Base-by-base conservation (phyloP, 2,329 filamentous ascomycete genomes). In the Arthrinium puccinioides region DNA sequence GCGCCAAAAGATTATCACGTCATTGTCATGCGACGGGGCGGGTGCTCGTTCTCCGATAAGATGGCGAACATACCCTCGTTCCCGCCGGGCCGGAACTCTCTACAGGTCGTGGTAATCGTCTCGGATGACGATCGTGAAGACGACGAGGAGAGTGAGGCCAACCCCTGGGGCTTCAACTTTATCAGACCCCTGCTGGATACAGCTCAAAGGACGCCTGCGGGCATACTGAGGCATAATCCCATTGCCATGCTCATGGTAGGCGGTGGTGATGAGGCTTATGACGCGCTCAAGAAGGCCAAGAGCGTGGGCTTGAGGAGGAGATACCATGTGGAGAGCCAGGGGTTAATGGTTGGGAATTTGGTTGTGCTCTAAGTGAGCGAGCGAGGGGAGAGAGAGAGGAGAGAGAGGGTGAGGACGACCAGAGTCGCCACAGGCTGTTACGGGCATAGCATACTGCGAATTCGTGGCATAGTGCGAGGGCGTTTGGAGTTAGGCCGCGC, bases 211-310 rank as follows among this genome's bases (percentile, higher is more conserved):
- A 88, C 84, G 3, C 77, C 81, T 0, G 73, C 69, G 4, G 87
- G 88, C 0, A 66, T 88, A 36, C 69, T 72, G 37, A 67, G 88
- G 9, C 74, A 79, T 28, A 72, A 88, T 50, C 82, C 81, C 3
- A 82, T 97, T 25, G 77, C 85, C 10, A 79, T 96, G 75, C 72
- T 94, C 26, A 85, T 97, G 75, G 75, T 94, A 15, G 78, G 78
- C 0, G 87, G 85, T 0, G 82, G 81, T 0, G 69, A 79, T 9
- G 69, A 72, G 39, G 76, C 76, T 9, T 83, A 87, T 49, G 69
- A 72, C 20, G 61, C 80, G 39, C 66, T 96, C 21, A 67, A 62
- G 28, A 63, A 66, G 30, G 79, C 83, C n/a, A 70, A 67, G 38
- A 80, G 77, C 4, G 59, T 96, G 3, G 88, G 87, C 0, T 64